Percentiles rank a stretch among this genome's conserved stretches.
phyloP scores from a whole-genome alignment of 2,329 filamentous ascomycete genomes.

The Cercospora sojina region DNA sequence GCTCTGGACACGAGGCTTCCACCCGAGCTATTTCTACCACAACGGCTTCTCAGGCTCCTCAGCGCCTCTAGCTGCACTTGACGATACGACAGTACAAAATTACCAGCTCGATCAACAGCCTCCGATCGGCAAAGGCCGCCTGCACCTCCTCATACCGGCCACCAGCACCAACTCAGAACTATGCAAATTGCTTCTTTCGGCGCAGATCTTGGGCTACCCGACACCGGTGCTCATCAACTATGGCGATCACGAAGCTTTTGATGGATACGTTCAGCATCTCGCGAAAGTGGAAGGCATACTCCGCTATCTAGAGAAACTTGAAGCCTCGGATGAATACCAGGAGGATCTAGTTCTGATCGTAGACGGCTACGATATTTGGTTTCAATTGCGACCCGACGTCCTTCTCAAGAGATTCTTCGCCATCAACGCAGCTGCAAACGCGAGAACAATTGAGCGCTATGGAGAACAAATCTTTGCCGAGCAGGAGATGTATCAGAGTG shows the following conservation, averaged over 20 bases:
- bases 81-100: neutral
- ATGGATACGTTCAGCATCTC: slow-evolving; percentile 27
- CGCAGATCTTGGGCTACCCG: slow-evolving; percentile 23
- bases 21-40: neutral
- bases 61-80: neutral
- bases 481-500: slow-evolving; percentile 32
- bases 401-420: slow-evolving; percentile 29
- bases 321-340: slow-evolving; percentile 38
- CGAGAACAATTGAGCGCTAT: slow-evolving; percentile 35
- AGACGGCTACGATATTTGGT: slow-evolving; percentile 33
- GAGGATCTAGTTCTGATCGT: slow-evolving; percentile 31
- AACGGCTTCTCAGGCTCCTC: neutral
- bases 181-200: slow-evolving; percentile 26
- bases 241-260: slow-evolving; percentile 19
- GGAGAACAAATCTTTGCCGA: slow-evolving; percentile 40
- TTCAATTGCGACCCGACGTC: slow-evolving; percentile 29
- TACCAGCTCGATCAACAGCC: neutral
- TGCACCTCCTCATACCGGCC: slow-evolving; percentile 58
- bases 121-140: slow-evolving; percentile 32
- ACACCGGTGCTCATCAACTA: slow-evolving; percentile 28
- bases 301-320: slow-evolving; percentile 22
- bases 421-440: slow-evolving; percentile 39
- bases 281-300: slow-evolving; percentile 27
- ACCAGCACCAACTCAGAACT: slow-evolving; percentile 42
- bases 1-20: slow-evolving; percentile 12